These are phyloP conservation scores for Agaricales sp. DNA, from an alignment of 1,284 basidiomycete genomes.

Conservation along the genomic window DNA sequence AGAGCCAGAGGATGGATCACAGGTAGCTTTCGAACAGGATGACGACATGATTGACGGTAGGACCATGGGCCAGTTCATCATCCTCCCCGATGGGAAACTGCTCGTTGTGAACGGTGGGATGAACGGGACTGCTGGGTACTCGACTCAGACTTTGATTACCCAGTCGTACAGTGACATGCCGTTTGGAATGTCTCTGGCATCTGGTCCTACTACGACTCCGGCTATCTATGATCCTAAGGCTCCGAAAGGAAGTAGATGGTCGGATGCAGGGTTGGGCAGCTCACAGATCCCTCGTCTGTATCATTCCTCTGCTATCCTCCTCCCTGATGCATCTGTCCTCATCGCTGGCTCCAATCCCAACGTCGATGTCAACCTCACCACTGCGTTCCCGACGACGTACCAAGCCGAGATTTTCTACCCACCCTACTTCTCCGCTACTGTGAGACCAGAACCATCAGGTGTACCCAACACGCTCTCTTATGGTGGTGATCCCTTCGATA, in stretches of 20 bases:
- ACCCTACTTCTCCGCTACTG: conserved; percentile 65
- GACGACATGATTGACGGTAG: conserved; percentile 71
- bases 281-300: conserved; percentile 72
- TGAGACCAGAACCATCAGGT: conserved; percentile 64
- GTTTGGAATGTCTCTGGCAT: conserved; percentile 51
- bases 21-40: conserved; percentile 48
- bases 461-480: conserved; percentile 71
- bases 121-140: conserved; percentile 72
- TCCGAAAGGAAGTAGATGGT: conserved; percentile 62
- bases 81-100: conserved; percentile 66
- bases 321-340: conserved; percentile 81
- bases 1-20: conserved; percentile 57
- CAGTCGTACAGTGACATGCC: conserved; percentile 40
- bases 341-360: conserved; percentile 93
- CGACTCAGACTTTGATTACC: conserved; percentile 39
- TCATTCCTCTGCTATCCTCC: conserved; percentile 80
- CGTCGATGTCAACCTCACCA: conserved; percentile 64
- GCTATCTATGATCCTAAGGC: conserved; percentile 70
- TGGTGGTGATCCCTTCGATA: conserved; percentile 74
- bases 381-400: conserved; percentile 80
- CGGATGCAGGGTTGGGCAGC: conserved; percentile 48
- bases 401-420: conserved; percentile 85
- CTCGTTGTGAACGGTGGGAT: conserved; percentile 70
- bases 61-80: conserved; percentile 84
- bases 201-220: conserved; percentile 60